Base-by-base conservation (phyloP, 2,329 filamentous ascomycete species). In the Coleophoma eucalyptorum region DNA sequence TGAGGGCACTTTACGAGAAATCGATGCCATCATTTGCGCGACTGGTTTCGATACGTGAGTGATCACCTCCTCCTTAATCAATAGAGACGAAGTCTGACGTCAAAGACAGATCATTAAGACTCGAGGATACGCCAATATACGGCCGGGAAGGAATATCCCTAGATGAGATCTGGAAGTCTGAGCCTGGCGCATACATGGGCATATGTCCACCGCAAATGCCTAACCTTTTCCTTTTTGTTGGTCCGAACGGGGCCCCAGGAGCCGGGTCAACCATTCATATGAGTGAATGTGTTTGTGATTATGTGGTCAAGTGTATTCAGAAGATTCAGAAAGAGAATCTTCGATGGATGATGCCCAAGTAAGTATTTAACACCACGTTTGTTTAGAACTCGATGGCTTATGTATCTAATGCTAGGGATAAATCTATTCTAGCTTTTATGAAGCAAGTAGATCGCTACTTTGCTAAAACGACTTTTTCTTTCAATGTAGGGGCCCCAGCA, bases 291-390 rank as follows among this genome's bases (percentile, higher is more conserved):
- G 46, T 16, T 6, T 11, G 13, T 13, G 46, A 42, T 41, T 48
- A 48, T 21, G 42, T 48, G 7, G 31, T 42, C 35, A 34, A 40
- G 21, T 40, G 19, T 8, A 31, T 48, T 31, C 34, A n/a, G 7
- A 48, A 48, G 46, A 10, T 48, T 11, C 46, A 48, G 35, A 33
- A 20, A 42, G 46, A 48, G 21, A 12, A 48, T 21, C 7, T 19
- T 35, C 10, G 18, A 20, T 41, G 15, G 15, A 48, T 48, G 46
- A 51, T 35, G 33, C 10, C 33, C 33, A 35, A 35, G 33, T 35
- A 35, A 10, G 33, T 35, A 10, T n/a, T 35, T 10, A n/a, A n/a
- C n/a, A n/a, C n/a, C n/a, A n/a, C n/a, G n/a, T n/a, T n/a, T n/a
- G n/a, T n/a, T n/a, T n/a, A n/a, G n/a, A n/a, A n/a, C n/a, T n/a